Percentiles rank a stretch among this genome's conserved stretches.
These are phyloP conservation scores for Amphibolis antarctica DNA, from an alignment of 106 monocot genomes.

Conservation along the genomic window DNA sequence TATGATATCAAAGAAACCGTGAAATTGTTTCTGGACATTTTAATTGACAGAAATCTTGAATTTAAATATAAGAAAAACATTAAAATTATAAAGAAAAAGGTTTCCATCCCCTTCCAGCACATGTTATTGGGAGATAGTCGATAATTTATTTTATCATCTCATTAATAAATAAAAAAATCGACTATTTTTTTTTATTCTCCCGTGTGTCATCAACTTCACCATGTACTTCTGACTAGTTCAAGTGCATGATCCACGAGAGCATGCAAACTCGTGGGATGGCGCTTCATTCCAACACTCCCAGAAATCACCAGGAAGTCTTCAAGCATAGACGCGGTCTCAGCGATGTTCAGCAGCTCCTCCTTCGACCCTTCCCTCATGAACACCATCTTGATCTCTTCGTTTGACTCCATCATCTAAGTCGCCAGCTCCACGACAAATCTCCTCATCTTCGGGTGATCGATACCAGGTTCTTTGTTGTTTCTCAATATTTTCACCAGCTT, in stretches of 20 bases:
- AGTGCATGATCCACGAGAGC: constrained; percentile 32
- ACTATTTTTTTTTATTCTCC: too few species aligned
- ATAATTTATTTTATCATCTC: too few species aligned
- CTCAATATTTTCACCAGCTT: constrained; percentile 34
- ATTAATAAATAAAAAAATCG: too few species aligned
- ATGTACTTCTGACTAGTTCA: not conserved
- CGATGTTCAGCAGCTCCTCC: constrained; percentile 28
- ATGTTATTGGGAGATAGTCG: too few species aligned
- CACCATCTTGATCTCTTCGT: constrained; percentile 14
- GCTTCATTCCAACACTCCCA: constrained; percentile 40
- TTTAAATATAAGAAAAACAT: too few species aligned
- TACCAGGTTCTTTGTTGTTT: constrained; percentile 22
- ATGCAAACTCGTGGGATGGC: constrained; percentile 22
- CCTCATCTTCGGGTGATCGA: constrained; percentile 51
- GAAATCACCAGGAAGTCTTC: constrained; percentile 59
- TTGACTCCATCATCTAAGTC: constrained; percentile 40
- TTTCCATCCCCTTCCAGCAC: too few species aligned
- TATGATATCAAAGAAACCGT: too few species aligned
- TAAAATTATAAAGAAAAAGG: too few species aligned
- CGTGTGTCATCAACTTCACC: too few species aligned
- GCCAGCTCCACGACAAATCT: constrained; percentile 41
- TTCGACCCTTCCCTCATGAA: constrained; percentile 28
- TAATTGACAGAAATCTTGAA: too few species aligned
- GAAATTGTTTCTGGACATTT: too few species aligned
- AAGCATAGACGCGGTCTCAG: constrained; percentile 62